Evolutionary conservation across 129 eudicot genomes (phyloP), one percentile per base, ranked within the genome.

Genomic region (Glebionis coronaria): DNA sequence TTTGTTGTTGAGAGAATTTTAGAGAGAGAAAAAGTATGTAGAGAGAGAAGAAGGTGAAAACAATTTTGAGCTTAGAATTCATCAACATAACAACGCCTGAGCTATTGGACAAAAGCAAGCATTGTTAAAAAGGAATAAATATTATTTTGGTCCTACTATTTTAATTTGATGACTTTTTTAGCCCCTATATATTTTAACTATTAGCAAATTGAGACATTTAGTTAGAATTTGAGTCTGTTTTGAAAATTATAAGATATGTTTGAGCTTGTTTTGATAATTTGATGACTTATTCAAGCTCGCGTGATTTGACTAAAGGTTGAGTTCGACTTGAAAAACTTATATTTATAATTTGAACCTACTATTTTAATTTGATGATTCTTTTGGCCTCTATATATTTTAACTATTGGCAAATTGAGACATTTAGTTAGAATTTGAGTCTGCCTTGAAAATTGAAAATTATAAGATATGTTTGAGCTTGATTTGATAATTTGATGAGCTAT

Each of bases 61-160:
- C 95, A 83, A 92, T 75, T 82, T 82, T 87, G 81, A 86, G 86
- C 96, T 88, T 83, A 76, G 79, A 88, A 86, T 76, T 88, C 86
- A 83, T 85, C 95, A 76, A 85, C 79, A 81, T 58, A 84, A 73
- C 82, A 79, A 80, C 82, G 80, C 76, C 72, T 70, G 81, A 51
- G 68, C 73, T 29, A 77, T 61, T 64, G 72, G 77, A 71, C 80
- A 80, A 80, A 78, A 65, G 78, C 65, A 51, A 61, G 70, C 69
- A 75, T 75, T 68, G 80, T 75, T 40, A 27, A 59, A 50, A 75
- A 75, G 70, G 70, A 75, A 75, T 51, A 15, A 15, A 68, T 68
- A 16, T 40, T 27, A 6, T 68, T 61, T 28, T 61, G 70, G 58
- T 75, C 70, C 80, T 75, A 40, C 49, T 12, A 68, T 15, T 68